These are phyloP conservation scores for Stellera chamaejasme DNA, from an alignment of 345 rosid genomes.

Conservation along the genomic window DNA sequence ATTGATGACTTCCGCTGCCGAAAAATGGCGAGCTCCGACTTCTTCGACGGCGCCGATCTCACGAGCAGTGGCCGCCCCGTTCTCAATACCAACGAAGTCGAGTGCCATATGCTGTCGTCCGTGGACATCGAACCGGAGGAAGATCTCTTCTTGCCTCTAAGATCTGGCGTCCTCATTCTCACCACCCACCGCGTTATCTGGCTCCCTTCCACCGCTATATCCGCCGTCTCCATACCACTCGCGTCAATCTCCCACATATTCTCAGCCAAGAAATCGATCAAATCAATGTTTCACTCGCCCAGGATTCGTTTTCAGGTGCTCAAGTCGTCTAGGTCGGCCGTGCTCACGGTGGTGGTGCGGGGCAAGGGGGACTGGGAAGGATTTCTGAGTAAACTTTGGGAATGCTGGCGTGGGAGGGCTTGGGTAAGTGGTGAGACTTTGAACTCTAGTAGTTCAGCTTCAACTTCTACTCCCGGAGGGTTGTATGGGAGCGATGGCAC, in stretches of 20 bases:
- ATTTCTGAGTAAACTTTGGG: slow-evolving; percentile 66
- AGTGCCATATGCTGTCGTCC: slow-evolving; percentile 63
- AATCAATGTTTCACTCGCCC: slow-evolving; percentile 77
- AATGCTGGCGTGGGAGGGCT: slow-evolving; percentile 72
- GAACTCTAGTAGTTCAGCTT: slow-evolving; percentile 20
- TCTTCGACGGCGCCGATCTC: slow-evolving; percentile 34
- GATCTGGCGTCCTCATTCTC: slow-evolving; percentile 59
- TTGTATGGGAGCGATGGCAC: slow-evolving; percentile 66
- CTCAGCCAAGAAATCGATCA: slow-evolving; percentile 58
- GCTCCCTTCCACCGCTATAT: slow-evolving; percentile 43
- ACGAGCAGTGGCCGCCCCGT: slow-evolving; percentile 82
- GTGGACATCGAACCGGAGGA: slow-evolving; percentile 75
- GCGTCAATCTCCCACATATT: slow-evolving; percentile 41
- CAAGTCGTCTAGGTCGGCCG: slow-evolving; percentile 33
- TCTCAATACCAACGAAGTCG: slow-evolving; percentile 57
- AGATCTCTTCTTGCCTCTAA: slow-evolving; percentile 31
- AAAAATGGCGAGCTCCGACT: neutral
- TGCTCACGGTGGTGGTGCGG: slow-evolving; percentile 53
- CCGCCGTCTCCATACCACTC: slow-evolving; percentile 39
- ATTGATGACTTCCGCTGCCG: too few species aligned
- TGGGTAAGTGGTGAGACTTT: slow-evolving; percentile 46
- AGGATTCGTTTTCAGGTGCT: slow-evolving; percentile 71
- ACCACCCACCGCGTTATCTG: slow-evolving; percentile 90
- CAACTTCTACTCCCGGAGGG: slow-evolving; percentile 34
- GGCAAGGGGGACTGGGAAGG: slow-evolving; percentile 86